Evolutionary conservation across 441 rosid species (phyloP).

Genomic region (Cnidoscolus chayamansa): DNA sequence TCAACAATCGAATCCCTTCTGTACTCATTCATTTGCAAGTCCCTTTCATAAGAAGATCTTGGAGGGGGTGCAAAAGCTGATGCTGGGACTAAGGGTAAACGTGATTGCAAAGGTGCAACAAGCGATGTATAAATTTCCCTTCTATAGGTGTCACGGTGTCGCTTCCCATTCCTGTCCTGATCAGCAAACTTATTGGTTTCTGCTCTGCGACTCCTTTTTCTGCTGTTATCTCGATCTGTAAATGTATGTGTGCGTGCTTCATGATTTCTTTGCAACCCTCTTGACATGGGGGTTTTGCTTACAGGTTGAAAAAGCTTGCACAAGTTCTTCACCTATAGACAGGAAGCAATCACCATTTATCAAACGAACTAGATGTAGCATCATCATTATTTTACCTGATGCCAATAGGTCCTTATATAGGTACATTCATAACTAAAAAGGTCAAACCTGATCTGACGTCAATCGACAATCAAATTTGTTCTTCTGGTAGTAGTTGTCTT

Average conservation of each 20-base stretch:
- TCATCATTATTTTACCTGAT: background rate
- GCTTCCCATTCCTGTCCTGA: conserved; percentile 8
- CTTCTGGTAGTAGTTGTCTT: conserved; percentile 31
- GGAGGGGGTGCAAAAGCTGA: conserved; percentile 6
- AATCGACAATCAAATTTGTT: conserved; percentile 29
- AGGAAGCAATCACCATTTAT: conserved; percentile 8
- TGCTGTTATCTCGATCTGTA: background rate
- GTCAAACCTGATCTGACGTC: conserved; percentile 26
- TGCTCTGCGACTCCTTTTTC: background rate
- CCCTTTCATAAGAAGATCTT: conserved; percentile 15
- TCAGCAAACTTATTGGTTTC: conserved; percentile 2
- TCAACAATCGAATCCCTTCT: conserved; percentile 18
- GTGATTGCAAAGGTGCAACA: background rate
- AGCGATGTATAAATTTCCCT: conserved; percentile 15
- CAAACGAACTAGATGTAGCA: background rate
- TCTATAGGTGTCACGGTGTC: background rate
- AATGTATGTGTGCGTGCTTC: background rate
- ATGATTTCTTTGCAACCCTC: background rate
- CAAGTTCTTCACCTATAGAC: conserved; percentile 25
- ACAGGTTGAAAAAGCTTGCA: conserved; percentile 29
- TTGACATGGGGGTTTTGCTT: conserved; percentile 16
- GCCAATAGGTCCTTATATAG: background rate
- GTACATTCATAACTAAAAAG: background rate
- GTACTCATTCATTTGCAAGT: conserved; percentile 1
- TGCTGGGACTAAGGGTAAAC: conserved; percentile 1